These are phyloP conservation scores for Stephanodiscus minutulus DNA, from an alignment of 108 stramenopile species.

Conservation along the genomic window DNA sequence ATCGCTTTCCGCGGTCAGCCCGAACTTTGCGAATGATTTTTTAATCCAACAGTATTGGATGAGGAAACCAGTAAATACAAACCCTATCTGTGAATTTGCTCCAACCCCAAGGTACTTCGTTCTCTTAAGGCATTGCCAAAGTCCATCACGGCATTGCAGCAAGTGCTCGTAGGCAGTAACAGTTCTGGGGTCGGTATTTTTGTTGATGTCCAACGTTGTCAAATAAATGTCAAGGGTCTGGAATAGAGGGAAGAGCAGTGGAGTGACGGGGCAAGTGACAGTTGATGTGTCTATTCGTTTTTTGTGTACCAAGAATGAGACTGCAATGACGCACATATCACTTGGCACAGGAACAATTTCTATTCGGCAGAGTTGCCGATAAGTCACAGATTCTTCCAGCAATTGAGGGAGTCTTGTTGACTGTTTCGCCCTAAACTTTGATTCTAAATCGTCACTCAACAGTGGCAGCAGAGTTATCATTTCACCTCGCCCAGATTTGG, in stretches of 20 bases:
- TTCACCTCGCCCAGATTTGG: neutral
- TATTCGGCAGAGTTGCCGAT: slow-evolving; percentile 18
- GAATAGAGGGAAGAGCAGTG: slow-evolving; percentile 66
- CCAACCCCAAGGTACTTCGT: slow-evolving; percentile 16
- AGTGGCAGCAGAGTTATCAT: neutral
- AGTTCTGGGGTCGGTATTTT: neutral
- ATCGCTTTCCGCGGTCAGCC: neutral
- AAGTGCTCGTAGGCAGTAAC: slow-evolving; percentile 21
- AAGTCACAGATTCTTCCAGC: slow-evolving; percentile 45
- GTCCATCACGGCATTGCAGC: slow-evolving; percentile 56
- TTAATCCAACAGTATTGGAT: slow-evolving; percentile 82
- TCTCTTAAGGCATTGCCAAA: slow-evolving; percentile 66
- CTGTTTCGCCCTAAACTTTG: neutral
- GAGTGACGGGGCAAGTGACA: slow-evolving; percentile 71
- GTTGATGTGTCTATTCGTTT: slow-evolving; percentile 54
- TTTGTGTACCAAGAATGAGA: slow-evolving; percentile 62
- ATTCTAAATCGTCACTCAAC: slow-evolving; percentile 5
- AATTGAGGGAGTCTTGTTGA: slow-evolving; percentile 26
- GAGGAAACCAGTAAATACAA: slow-evolving; percentile 59
- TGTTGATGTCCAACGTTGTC: neutral
- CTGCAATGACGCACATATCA: slow-evolving; percentile 59
- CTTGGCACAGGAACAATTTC: slow-evolving; percentile 14
- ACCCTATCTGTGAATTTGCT: slow-evolving; percentile 27
- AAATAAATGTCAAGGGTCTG: slow-evolving; percentile 54
- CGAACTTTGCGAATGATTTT: slow-evolving; percentile 47